Evolutionary conservation across 768 basidiomycete species (phyloP).

Genomic region (Lactarius hengduanensis): DNA sequence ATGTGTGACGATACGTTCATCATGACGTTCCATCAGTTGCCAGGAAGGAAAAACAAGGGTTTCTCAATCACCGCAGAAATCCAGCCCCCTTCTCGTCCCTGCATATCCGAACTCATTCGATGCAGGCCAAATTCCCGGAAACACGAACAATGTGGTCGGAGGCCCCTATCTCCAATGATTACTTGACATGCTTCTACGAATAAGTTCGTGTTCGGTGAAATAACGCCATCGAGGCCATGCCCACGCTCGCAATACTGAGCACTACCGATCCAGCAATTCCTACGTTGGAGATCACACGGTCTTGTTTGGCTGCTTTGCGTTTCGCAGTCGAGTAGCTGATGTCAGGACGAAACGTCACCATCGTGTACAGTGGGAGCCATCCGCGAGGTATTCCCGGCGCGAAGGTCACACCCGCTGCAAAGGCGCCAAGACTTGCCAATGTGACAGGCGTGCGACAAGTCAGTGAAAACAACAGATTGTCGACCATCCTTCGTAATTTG

Average conservation of each 20-base stretch:
- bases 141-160: slow-evolving; percentile 13
- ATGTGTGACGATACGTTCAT: slow-evolving; percentile 20
- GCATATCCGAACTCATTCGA: slow-evolving; percentile 23
- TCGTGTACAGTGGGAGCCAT: slow-evolving; percentile 94
- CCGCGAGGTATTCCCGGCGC: slow-evolving; percentile 54
- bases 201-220: slow-evolving; percentile 26
- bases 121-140: slow-evolving; percentile 27
- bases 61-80: slow-evolving; percentile 27
- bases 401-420: slow-evolving; percentile 32
- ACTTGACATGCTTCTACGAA: slow-evolving; percentile 26
- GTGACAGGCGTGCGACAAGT: slow-evolving; percentile 51
- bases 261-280: slow-evolving; percentile 36
- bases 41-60: slow-evolving; percentile 2
- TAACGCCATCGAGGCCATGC: slow-evolving; percentile 29
- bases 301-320: slow-evolving; percentile 67
- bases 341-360: slow-evolving; percentile 98
- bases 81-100: slow-evolving; percentile 22
- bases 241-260: slow-evolving; percentile 18
- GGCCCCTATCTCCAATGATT: slow-evolving; percentile 28
- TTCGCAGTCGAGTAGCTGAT: slow-evolving; percentile 84
- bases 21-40: slow-evolving; percentile 10
- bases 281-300: slow-evolving; percentile 51
- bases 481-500: slow-evolving; percentile 74
- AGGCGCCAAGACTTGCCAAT: slow-evolving; percentile 46
- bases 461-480: slow-evolving; percentile 68